Evolutionary conservation across 2,329 filamentous ascomycete genomes (phyloP), one percentile per base, ranked within the genome.

Genomic region (Penicillium hesseltinei): DNA sequence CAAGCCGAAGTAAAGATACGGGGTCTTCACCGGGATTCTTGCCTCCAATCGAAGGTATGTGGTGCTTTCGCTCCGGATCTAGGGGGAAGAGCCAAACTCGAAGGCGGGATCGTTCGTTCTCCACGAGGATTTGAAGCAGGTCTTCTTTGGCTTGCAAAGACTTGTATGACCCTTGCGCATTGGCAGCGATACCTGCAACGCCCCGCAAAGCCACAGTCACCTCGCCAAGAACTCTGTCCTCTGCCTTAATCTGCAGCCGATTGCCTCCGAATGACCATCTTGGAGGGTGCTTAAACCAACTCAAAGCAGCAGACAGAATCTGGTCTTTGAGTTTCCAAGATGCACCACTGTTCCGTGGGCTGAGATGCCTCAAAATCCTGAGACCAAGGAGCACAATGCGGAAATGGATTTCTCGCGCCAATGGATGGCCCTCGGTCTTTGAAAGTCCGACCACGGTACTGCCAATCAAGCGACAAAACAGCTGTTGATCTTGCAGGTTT

Each of bases 221-320:
- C 70, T 97, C 92, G 7, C 83, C 82, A 39, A 97, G 82, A 19
- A 96, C 79, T 63, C 89, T 88, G 35, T 91, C 85, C 75, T 99
- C 94, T 0, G 95, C 93, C 78, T 96, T 97, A 51, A 97, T 81
- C 71, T 99, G 94, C 17, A 99, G 78, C 48, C 90, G 84, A 71
- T 97, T 99, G 67, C 93, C 94, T 56, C 94, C 94, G 74, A 94
- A 97, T 0, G 94, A 96, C 93, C 94, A 99, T 64, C 87, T 85
- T 15, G 92, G 91, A 6, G 90, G 80, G 63, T 87, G 84, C 39
- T 82, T 85, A 75, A 99, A 99, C 95, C 95, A 99, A 60, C 84
- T 86, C 33, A 99, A 79, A 15, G 86, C 92, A 31, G 91, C 92
- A 6, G 91, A 92, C 38, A 99, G 75, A 51, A 96, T 88, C 63